Conservation (phyloP, 768 basidiomycete species). For the Auriscalpium microsporum region DNA sequence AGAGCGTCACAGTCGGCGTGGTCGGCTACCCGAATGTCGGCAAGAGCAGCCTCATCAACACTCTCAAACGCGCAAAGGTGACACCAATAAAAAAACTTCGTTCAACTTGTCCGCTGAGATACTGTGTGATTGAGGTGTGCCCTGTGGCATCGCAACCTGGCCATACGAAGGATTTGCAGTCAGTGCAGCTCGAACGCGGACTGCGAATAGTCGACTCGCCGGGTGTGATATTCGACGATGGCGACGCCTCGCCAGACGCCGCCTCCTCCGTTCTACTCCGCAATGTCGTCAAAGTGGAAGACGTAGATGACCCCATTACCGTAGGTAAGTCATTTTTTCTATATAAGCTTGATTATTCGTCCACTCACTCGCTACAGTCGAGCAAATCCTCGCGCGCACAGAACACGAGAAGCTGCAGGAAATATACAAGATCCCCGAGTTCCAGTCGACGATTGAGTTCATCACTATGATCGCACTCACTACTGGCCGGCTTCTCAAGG, state of each 20-base stretch:
- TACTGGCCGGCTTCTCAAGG: conserved; percentile 80
- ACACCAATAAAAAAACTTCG: neutral
- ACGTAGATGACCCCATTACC: conserved; percentile 82
- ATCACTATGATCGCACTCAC: conserved; percentile 83
- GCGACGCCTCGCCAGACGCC: conserved; percentile 37
- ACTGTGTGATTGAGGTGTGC: conserved; percentile 50
- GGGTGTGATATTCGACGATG: conserved; percentile 92
- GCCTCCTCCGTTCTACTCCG: conserved; percentile 62
- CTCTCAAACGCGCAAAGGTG: conserved; percentile 77
- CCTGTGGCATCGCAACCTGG: conserved; percentile 92
- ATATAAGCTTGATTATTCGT: neutral
- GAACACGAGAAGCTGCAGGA: conserved; percentile 63
- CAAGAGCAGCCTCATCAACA: conserved; percentile 91
- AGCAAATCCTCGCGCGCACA: conserved; percentile 75
- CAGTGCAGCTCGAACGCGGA: conserved; percentile 85
- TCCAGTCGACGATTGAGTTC: conserved; percentile 67
- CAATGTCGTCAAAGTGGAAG: conserved; percentile 87
- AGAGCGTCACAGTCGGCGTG: conserved; percentile 79
- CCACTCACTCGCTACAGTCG: conserved; percentile 43
- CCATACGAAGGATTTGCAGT: conserved; percentile 88
- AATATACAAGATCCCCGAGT: conserved; percentile 80
- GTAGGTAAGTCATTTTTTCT: conserved; percentile 49
- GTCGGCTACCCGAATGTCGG: conserved; percentile 98
- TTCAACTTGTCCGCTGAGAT: too few species aligned
- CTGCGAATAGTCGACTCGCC: conserved; percentile 92